These are phyloP conservation scores for Porodaedalea pini DNA, from an alignment of 1,284 basidiomycete genomes.

Conservation along the genomic window DNA sequence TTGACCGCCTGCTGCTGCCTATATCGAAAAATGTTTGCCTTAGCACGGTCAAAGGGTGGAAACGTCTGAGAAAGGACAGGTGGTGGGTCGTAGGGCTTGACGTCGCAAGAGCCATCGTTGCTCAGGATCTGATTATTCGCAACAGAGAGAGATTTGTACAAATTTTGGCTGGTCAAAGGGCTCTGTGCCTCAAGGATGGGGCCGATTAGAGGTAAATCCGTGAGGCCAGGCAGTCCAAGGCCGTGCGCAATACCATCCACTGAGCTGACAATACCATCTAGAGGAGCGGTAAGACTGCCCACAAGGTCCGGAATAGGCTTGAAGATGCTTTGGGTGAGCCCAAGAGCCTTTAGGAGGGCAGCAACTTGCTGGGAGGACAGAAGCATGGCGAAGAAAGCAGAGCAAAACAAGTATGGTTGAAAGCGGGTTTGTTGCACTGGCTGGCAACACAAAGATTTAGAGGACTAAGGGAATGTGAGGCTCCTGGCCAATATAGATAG, in stretches of 20 bases:
- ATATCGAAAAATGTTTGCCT: constrained; percentile 56
- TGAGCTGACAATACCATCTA: constrained; percentile 18
- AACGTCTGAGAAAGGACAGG: constrained; percentile 38
- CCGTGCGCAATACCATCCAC: constrained; percentile 4
- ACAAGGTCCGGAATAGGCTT: constrained; percentile 34
- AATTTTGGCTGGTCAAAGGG: constrained; percentile 7
- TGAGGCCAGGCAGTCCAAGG: constrained; percentile 15
- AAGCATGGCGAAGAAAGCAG: constrained; percentile 23
- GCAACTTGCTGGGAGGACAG: constrained; percentile 28
- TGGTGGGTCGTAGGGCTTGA: constrained; percentile 37
- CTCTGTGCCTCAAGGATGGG: constrained; percentile 8
- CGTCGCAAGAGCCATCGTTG: constrained; percentile 29
- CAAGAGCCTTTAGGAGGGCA: constrained; percentile 32
- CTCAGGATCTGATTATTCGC: neutral
- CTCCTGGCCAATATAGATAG: constrained; percentile 6
- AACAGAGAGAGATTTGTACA: neutral
- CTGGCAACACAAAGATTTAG: neutral
- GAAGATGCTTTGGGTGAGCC: constrained; percentile 35
- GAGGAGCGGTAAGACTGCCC: constrained; percentile 12
- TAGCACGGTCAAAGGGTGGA: constrained; percentile 44
- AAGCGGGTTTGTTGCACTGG: neutral
- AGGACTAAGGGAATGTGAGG: constrained; percentile 1
- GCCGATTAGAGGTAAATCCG: constrained; percentile 15
- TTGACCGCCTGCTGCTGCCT: constrained; percentile 65
- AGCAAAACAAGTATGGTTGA: neutral